Base-by-base conservation (phyloP, 345 rosid species). In the Brassica nigra region DNA sequence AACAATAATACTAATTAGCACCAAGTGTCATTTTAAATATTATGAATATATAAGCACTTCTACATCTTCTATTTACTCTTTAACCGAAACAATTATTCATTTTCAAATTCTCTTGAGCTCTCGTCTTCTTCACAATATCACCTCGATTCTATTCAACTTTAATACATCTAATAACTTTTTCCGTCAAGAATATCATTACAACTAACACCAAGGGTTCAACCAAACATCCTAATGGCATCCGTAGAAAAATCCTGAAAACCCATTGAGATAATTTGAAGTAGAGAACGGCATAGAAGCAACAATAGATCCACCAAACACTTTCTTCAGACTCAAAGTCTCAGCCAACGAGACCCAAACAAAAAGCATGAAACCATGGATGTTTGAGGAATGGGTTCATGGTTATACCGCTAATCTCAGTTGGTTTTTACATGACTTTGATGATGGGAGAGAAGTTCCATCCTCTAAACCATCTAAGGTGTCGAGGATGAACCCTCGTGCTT, bases 341-440 rank as follows among this genome's bases (percentile, higher is more conserved):
- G 88, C 86, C 0, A 90, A 84, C 6, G 97, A 94, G 74, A 84
- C 89, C 15, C 71, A 70, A 52, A 91, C 90, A 0, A 77, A 85
- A 57, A 92, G 84, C 86, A 70, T 94, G 76, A 91, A 84, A 55
- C 95, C 97, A 1, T 92, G 98, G 97, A 92, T 89, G 70, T 94
- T 90, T 7, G 97, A 92, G 80, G 87, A 18, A 18, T 18, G 18
- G 18, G 18, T 18, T 18, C 18, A 18, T 18, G 18, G 18, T 18
- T 18, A 18, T 18, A 18, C 18, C 18, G 18, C 18, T 18, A 18
- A 18, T 18, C 18, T 18, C 18, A 18, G 18, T 18, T 18, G 18
- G 18, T 18, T 18, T 18, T 18, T 18, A 18, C 18, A 18, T 18
- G 18, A 94, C 33, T 82, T 78, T 57, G 76, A 57, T 57, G 91